Percentiles rank a stretch among this genome's conserved stretches.
Evolutionary conservation across 1,284 basidiomycete genomes (phyloP).

Genomic region (Somion occarium): DNA sequence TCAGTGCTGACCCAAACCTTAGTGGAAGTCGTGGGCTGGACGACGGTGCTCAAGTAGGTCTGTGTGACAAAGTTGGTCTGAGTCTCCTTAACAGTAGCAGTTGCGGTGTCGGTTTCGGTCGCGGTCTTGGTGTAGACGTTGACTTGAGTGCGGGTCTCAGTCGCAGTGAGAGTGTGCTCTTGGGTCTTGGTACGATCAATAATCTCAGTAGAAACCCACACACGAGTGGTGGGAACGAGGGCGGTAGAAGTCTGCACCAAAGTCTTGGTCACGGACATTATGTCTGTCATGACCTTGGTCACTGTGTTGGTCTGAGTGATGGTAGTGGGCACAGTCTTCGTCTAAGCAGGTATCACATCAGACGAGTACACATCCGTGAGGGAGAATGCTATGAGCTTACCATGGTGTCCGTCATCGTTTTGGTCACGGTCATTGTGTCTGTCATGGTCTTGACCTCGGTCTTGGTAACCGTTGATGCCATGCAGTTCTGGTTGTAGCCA

Average conservation of each 20-base stretch:
- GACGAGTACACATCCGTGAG: too few relatives aligned
- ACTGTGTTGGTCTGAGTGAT: conserved; percentile 21
- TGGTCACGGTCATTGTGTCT: conserved; percentile 29
- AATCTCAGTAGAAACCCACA: conserved; percentile 61
- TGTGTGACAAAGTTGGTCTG: conserved; percentile 26
- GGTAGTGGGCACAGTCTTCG: conserved; percentile 29
- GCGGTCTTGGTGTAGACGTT: conserved; percentile 46
- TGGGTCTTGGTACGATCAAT: conserved; percentile 51
- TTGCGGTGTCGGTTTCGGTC: conserved; percentile 30
- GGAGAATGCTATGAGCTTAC: too few relatives aligned
- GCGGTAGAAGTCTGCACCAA: conserved; percentile 48
- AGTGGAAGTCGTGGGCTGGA: conserved; percentile 46
- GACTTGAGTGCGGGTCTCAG: conserved; percentile 50
- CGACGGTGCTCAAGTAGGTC: conserved; percentile 25
- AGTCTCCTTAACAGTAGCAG: conserved; percentile 24
- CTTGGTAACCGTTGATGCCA: conserved; percentile 8
- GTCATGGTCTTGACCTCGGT: conserved; percentile 19
- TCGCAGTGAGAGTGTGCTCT: conserved; percentile 57
- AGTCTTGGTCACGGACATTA: conserved; percentile 35
- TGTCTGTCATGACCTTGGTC: conserved; percentile 22
- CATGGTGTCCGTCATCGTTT: conserved; percentile 30
- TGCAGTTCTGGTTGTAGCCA: conserved; percentile 13
- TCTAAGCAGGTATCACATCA: conserved; percentile 17
- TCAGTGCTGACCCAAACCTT: conserved; percentile 50
- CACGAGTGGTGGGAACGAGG: conserved; percentile 54